Base-by-base conservation (phyloP, 257 asterid species). In the Knoxia roxburghii region DNA sequence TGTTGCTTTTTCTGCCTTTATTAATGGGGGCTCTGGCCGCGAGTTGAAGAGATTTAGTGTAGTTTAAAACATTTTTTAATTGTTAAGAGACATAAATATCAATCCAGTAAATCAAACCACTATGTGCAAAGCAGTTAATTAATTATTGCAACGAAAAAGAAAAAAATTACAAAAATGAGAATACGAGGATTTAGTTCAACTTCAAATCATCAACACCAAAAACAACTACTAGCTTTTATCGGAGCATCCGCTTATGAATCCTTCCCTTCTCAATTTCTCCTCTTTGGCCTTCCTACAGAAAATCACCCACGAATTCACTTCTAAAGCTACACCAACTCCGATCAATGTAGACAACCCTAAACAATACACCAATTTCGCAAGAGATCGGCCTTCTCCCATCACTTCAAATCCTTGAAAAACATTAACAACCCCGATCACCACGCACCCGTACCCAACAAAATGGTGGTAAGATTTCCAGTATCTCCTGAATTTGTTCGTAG, bases 401-500 rank as follows among this genome's bases (percentile, higher is more conserved):
- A 75, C 85, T 30, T 89, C 91, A 30, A 93, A 88, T 35, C 99
- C 99, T 64, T 90, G 92, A 59, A 90, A 88, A 15, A 88, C 89
- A 67, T 93, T 93, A 46, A 93, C 91, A 20, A 86, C 79, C 1
- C 97, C 99, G 24, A 93, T 65, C 4, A 90, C 77, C 7, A 88
- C 93, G 75, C 99, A 90, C 0, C 83, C 95, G 69, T 93, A 93
- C 6, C 99, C 99, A 5, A 90, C 99, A 67, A 93, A 83, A 50
- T 90, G 99, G 39, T 93, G 99, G 61, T 93, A 93, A 0, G 99
- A 93, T 66, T 93, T 93, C 99, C 99, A 93, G 13, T 93, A 93
- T 56, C 82, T 88, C 58, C 99, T 73, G 21, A 82, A 88, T 46
- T 85, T 88, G 60, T 93, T 69, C 11, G 97, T 93, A 7, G 95